Evolutionary conservation across 2,329 filamentous ascomycete species (phyloP), one percentile per base, ranked within the genome.

Genomic region (Cladosporium phlei): DNA sequence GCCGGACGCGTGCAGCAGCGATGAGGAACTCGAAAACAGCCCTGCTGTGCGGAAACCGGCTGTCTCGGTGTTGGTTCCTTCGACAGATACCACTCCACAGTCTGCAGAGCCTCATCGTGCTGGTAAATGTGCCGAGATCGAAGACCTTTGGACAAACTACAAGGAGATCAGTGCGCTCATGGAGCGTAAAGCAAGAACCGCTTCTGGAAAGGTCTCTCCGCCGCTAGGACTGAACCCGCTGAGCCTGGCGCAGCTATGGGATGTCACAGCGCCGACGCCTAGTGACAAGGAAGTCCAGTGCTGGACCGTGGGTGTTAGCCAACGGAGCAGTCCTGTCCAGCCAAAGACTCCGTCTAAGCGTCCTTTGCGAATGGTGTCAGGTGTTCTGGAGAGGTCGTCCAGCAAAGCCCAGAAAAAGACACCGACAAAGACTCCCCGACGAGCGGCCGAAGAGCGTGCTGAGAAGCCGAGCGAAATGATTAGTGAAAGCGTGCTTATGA

Each of bases 1-100:
- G 9, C 54, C 58, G 14, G 55, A 56, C 11, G 24, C 14, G 3
- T 60, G 58, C 30, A 27, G 33, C 17, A 40, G 17, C n/a, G n/a
- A 24, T 14, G n/a, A 2, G 3, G 42, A 49, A 8, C 22, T 34
- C 9, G 25, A 33, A n/a, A 24, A 22, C 21, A 38, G 37, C 12
- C 28, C 35, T 4, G 44, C 24, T 12, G 34, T 32, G 17, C 22
- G 33, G 21, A 14, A 25, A 14, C 27, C 32, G 16, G 28, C 28
- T 12, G 8, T 21, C 17, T 32, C 34, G 2, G n/a, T 28, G 8
- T 38, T 24, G 28, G 11, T 20, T 11, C 21, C 44, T 5, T 32
- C 44, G 14, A 28, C 24, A 1, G 7, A 38, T 10, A 32, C 34
- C 3, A 47, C 47, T 5, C 17, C 16, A 3, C 24, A 17, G 24